Conservation (phyloP, 805 yeast species). For the Wickerhamomyces strasburgensis region DNA sequence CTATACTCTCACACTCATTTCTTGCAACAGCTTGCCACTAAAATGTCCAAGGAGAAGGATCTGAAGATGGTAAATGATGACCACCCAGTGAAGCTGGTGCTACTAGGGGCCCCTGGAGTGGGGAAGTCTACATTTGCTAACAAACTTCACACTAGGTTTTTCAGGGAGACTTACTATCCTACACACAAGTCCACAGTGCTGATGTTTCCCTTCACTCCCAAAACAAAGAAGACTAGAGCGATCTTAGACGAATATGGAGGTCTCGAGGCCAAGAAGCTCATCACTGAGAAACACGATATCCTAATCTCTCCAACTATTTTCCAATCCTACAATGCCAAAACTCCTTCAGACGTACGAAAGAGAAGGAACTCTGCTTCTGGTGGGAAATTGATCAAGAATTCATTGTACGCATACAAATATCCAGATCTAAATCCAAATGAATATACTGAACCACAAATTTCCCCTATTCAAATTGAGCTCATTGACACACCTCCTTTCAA, state of each 20-base stretch:
- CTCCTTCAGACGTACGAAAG: slow-evolving; percentile 5
- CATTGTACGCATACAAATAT: slow-evolving; percentile 17
- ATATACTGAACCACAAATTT: slow-evolving; percentile 44
- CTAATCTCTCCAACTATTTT: slow-evolving; percentile 35
- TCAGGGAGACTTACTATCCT: slow-evolving; percentile 70
- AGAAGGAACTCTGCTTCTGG: slow-evolving; percentile 14
- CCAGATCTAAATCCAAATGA: slow-evolving; percentile 4
- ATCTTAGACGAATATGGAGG: slow-evolving; percentile 45
- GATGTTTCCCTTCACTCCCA: slow-evolving; percentile 50
- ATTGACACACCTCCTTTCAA: slow-evolving; percentile 73
- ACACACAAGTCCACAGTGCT: slow-evolving; percentile 58
- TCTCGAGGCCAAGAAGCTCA: slow-evolving; percentile 32
- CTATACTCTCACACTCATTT: too few species aligned
- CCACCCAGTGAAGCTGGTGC: slow-evolving; percentile 51
- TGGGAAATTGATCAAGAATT: slow-evolving; percentile 15
- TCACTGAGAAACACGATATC: slow-evolving; percentile 26
- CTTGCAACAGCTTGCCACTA: too few species aligned
- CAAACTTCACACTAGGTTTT: slow-evolving; percentile 41
- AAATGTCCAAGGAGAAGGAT: background rate
- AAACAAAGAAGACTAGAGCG: slow-evolving; percentile 32
- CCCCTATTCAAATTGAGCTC: slow-evolving; percentile 62
- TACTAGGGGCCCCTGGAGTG: slow-evolving; percentile 52
- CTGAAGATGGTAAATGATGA: slow-evolving; percentile 12
- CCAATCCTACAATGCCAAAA: slow-evolving; percentile 27
- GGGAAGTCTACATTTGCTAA: slow-evolving; percentile 60